Percentiles rank a stretch among this genome's conserved stretches.
Conservation (phyloP, 2,329 filamentous ascomycete genomes). For the Pseudogymnoascus sp. region DNA sequence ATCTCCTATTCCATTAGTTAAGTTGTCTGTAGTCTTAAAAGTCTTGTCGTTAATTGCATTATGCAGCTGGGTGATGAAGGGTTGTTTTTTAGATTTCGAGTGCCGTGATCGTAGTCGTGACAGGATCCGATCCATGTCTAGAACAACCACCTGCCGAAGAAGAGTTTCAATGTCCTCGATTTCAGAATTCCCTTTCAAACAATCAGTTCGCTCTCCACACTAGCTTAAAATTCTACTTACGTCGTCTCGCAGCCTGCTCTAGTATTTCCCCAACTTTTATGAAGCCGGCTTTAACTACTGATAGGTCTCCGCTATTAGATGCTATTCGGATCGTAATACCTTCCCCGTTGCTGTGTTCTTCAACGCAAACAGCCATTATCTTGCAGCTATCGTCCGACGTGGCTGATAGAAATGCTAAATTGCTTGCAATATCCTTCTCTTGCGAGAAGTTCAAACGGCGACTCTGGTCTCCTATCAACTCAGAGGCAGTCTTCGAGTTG, state of each 20-base stretch:
- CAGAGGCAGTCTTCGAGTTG: too few relatives aligned
- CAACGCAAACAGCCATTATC: conserved; percentile 21
- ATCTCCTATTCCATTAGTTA: background rate
- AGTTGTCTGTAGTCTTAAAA: conserved; percentile 4
- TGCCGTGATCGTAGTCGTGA: conserved; percentile 20
- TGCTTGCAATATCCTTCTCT: conserved; percentile 20
- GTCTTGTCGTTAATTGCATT: conserved; percentile 12
- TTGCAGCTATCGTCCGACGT: conserved; percentile 16
- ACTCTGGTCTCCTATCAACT: conserved; percentile 7
- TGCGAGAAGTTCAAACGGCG: conserved; percentile 9
- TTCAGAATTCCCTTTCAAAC: conserved; percentile 13
- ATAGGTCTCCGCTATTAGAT: conserved; percentile 18
- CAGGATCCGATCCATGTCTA: conserved; percentile 20
- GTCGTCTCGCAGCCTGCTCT: conserved; percentile 17
- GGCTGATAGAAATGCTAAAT: conserved; percentile 20
- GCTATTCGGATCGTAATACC: conserved; percentile 19
- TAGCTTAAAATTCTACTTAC: conserved; percentile 9
- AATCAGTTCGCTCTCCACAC: background rate
- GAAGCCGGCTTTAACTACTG: conserved; percentile 14
- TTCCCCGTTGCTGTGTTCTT: conserved; percentile 16
- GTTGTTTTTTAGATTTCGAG: conserved; percentile 11
- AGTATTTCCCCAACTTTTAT: conserved; percentile 15
- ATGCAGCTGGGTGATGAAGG: conserved; percentile 14
- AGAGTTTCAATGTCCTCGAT: conserved; percentile 15
- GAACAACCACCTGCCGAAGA: conserved; percentile 17